Evolutionary conservation across 108 stramenopile species (phyloP).

Genomic region (Skeletonema menzelii): DNA sequence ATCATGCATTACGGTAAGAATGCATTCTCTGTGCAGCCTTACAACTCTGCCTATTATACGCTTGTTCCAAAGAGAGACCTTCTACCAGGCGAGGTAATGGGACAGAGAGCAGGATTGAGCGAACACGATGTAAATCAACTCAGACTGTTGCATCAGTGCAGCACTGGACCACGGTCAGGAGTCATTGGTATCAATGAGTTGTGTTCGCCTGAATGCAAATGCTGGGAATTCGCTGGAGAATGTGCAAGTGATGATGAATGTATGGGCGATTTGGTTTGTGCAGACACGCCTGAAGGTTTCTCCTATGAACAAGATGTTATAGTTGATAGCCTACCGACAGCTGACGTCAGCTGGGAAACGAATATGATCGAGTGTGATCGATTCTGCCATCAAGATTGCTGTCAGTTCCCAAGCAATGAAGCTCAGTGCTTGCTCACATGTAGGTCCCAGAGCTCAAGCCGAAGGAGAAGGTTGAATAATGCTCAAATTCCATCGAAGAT

Average conservation of each 20-base stretch:
- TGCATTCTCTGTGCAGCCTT: slow-evolving; percentile 23
- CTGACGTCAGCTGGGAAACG: not conserved
- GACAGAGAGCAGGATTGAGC: slow-evolving; percentile 40
- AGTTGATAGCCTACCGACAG: not conserved
- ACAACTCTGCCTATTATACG: not conserved
- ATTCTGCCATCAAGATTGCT: not conserved
- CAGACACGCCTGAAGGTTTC: not conserved
- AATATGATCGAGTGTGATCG: not conserved
- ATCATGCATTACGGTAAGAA: slow-evolving; percentile 49
- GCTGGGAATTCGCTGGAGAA: slow-evolving; percentile 45
- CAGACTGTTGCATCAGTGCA: slow-evolving; percentile 41
- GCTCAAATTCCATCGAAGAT: slow-evolving; percentile 1
- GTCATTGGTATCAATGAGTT: slow-evolving; percentile 19
- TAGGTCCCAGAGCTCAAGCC: not conserved
- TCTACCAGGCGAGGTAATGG: slow-evolving; percentile 32
- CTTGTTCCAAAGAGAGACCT: not conserved
- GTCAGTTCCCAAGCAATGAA: not conserved
- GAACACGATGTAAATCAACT: slow-evolving; percentile 40
- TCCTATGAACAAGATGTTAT: not conserved
- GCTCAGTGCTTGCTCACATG: not conserved
- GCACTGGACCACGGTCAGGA: slow-evolving; percentile 22
- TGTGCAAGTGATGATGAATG: slow-evolving; percentile 48
- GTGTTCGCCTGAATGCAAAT: slow-evolving; percentile 41
- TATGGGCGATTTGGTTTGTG: slow-evolving; percentile 45
- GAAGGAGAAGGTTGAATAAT: not conserved